phyloP scores from a whole-genome alignment of 768 basidiomycete genomes.

The Termitomyces sp. region DNA sequence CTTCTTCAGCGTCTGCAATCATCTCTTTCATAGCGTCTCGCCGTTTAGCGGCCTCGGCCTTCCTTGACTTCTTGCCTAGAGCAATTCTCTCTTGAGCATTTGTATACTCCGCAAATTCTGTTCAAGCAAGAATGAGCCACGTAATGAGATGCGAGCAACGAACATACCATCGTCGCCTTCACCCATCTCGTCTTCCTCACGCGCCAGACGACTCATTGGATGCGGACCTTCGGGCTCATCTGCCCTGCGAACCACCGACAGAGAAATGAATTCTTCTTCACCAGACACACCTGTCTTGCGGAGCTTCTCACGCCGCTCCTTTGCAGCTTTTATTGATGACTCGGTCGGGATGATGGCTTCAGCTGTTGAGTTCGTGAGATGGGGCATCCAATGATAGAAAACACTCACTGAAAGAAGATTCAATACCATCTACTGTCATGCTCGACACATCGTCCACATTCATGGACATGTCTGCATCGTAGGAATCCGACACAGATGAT shows the following conservation, averaged over 20 bases:
- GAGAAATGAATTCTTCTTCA: slow-evolving; percentile 74
- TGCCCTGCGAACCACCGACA: slow-evolving; percentile 55
- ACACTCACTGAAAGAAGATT: slow-evolving; percentile 22
- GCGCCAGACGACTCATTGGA: slow-evolving; percentile 74
- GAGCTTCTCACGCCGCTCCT: slow-evolving; percentile 68
- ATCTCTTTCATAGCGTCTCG: slow-evolving; percentile 71
- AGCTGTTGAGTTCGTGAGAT: slow-evolving; percentile 9
- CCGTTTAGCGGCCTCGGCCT: slow-evolving; percentile 59
- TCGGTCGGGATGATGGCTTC: slow-evolving; percentile 60
- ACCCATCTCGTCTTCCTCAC: slow-evolving; percentile 86
- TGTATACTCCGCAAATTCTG: slow-evolving; percentile 85
- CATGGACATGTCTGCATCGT: slow-evolving; percentile 48
- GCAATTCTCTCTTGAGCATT: slow-evolving; percentile 85
- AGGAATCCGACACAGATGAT: slow-evolving; percentile 30
- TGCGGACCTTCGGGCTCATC: slow-evolving; percentile 67
- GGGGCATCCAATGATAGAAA: background rate
- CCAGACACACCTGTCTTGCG: slow-evolving; percentile 38
- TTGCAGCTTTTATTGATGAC: slow-evolving; percentile 66
- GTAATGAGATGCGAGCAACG: background rate
- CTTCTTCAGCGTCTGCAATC: slow-evolving; percentile 77
- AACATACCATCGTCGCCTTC: slow-evolving; percentile 81
- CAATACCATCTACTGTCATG: slow-evolving; percentile 24
- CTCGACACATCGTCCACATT: slow-evolving; percentile 35
- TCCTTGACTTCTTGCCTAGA: slow-evolving; percentile 75
- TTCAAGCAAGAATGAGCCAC: background rate